Percentiles rank a stretch among this genome's conserved stretches.
Conservation (phyloP, 176 grass and related monocot genomes). For the Eragrostis curvula region DNA sequence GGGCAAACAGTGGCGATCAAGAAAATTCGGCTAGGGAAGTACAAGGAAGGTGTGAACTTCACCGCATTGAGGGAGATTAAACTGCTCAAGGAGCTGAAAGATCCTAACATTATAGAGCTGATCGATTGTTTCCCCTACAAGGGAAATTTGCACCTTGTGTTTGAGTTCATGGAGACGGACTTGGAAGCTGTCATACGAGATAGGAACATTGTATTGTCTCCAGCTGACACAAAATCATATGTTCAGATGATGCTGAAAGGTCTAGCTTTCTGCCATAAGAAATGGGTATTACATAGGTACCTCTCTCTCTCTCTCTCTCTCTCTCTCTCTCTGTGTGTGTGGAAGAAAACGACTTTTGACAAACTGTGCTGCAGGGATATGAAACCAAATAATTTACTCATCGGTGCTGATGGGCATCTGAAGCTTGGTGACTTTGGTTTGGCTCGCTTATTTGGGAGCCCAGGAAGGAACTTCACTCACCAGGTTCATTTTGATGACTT, state of each 20-base stretch:
- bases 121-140: slow-evolving; percentile 97
- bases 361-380: slow-evolving; percentile 76
- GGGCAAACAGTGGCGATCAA: slow-evolving; percentile 91
- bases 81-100: slow-evolving; percentile 90
- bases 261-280: slow-evolving; percentile 88
- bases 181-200: slow-evolving; percentile 95
- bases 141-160: slow-evolving; percentile 92
- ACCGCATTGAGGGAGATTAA: slow-evolving; percentile 99
- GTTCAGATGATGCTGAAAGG: slow-evolving; percentile 98
- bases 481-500: slow-evolving; percentile 62
- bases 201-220: slow-evolving; percentile 83
- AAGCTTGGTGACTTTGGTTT: slow-evolving; percentile 98
- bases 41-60: slow-evolving; percentile 98
- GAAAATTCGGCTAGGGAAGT: slow-evolving; percentile 86
- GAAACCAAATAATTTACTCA: slow-evolving; percentile 99
- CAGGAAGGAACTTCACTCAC: slow-evolving; percentile 91
- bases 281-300: slow-evolving; percentile 97
- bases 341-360: slow-evolving; percentile 23
- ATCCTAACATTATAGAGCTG: slow-evolving; percentile 91
- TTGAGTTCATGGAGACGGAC: slow-evolving; percentile 99
- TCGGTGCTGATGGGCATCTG: slow-evolving; percentile 85
- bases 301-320: too few species aligned
- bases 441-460: slow-evolving; percentile 93
- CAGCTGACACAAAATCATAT: slow-evolving; percentile 93
- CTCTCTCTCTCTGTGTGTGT: too few species aligned